A percentile compares a stretch with the other conserved stretches of the same genome.
phyloP scores from a whole-genome alignment of 2,329 filamentous ascomycete genomes.

The Raffaelea deltoideospora region DNA sequence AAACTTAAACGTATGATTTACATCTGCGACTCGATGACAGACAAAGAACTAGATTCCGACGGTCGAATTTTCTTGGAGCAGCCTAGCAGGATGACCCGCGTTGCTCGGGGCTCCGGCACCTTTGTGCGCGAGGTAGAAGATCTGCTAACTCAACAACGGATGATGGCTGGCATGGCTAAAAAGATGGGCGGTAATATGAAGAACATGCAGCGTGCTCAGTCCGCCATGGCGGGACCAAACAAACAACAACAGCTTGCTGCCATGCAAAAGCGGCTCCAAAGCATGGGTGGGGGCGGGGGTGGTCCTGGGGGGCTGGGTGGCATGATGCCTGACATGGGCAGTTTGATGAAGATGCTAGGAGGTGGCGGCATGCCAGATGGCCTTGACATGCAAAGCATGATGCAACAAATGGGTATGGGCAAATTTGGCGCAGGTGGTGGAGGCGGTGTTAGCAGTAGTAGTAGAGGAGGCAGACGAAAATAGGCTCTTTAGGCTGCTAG shows the following conservation, averaged over 20 bases:
- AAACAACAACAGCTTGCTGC: constrained; percentile 88
- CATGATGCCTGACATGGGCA: constrained; percentile 48
- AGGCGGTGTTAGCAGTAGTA: no score
- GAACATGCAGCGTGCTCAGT: constrained; percentile 89
- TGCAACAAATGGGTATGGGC: constrained; percentile 55
- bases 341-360: constrained; percentile 57
- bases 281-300: constrained; percentile 65
- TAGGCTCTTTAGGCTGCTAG: no score
- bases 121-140: constrained; percentile 89
- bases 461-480: no score
- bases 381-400: constrained; percentile 67
- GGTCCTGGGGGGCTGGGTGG: constrained; percentile 31
- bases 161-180: constrained; percentile 99
- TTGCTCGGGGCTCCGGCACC: constrained; percentile 81
- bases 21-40: constrained; percentile 96
- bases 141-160: constrained; percentile 88
- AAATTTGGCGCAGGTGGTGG: no score
- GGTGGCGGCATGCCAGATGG: constrained; percentile 50
- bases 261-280: constrained; percentile 90
- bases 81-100: constrained; percentile 80
- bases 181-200: constrained; percentile 97
- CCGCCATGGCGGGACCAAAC: constrained; percentile 79
- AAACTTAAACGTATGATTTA: constrained; percentile 98
- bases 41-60: constrained; percentile 87
- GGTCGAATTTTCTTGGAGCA: constrained; percentile 90